Conservation (phyloP, 495 filamentous ascomycete species). For the Podospora anserina region DNA sequence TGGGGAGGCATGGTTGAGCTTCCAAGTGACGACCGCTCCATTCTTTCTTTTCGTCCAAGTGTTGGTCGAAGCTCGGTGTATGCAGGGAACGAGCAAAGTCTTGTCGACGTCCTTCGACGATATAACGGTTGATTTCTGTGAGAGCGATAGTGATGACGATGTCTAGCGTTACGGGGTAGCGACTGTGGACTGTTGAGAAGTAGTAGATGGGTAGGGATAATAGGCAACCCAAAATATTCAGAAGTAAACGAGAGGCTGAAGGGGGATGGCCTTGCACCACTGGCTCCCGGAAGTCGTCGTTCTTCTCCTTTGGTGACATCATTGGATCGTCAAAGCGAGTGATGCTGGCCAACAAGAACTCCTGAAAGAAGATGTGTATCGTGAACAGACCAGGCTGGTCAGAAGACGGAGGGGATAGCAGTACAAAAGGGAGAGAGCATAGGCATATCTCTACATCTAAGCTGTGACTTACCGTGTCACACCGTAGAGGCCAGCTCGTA, state of each 20-base stretch:
- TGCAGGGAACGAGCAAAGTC: neutral
- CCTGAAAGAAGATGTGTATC: neutral
- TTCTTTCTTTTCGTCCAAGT: slow-evolving; percentile 2
- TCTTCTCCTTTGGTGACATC: slow-evolving; percentile 4
- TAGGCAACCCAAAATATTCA: slow-evolving; percentile 13
- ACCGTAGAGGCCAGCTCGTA: neutral
- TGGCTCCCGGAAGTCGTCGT: neutral
- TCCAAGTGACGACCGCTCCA: neutral
- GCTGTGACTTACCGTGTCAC: neutral
- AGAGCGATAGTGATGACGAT: slow-evolving; percentile 18
- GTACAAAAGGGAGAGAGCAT: neutral
- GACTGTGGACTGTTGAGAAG: slow-evolving; percentile 10
- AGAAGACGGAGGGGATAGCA: neutral
- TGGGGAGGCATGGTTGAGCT: neutral
- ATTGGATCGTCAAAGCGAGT: neutral
- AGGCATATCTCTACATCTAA: neutral
- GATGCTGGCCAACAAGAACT: neutral
- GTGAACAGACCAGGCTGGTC: neutral
- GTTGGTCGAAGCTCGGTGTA: neutral
- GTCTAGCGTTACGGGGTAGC: slow-evolving; percentile 14
- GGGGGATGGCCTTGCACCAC: neutral
- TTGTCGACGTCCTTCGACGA: slow-evolving; percentile 10
- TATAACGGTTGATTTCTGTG: slow-evolving; percentile 17
- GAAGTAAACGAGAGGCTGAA: slow-evolving; percentile 11
- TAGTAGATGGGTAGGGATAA: slow-evolving; percentile 12